A percentile compares a stretch with the other conserved stretches of the same genome.
Evolutionary conservation across 2,329 filamentous ascomycete species (phyloP).

Genomic region (Rhynchosporium secalis): DNA sequence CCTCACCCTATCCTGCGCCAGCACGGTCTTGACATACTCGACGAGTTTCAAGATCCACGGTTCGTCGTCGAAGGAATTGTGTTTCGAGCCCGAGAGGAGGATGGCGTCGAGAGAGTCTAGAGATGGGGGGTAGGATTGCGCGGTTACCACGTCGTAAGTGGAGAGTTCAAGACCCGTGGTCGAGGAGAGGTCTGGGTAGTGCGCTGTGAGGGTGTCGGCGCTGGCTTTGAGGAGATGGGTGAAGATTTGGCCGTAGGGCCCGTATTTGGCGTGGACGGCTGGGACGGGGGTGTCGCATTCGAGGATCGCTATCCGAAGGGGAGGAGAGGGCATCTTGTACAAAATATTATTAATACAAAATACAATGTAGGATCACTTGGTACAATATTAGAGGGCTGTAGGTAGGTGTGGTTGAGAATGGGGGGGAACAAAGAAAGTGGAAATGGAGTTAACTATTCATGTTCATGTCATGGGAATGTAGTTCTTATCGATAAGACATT

Average conservation of each 20-base stretch:
- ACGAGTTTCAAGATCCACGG: slow-evolving; percentile 77
- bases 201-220: slow-evolving; percentile 45
- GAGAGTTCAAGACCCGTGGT: slow-evolving; percentile 39
- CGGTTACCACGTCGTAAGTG: slow-evolving; percentile 71
- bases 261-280: slow-evolving; percentile 62
- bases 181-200: slow-evolving; percentile 42
- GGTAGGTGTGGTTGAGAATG: not conserved
- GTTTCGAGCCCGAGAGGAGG: slow-evolving; percentile 74
- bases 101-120: slow-evolving; percentile 78
- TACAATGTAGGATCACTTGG: not conserved
- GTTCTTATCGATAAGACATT: slow-evolving; percentile 5
- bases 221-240: slow-evolving; percentile 23
- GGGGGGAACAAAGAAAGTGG: not conserved
- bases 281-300: slow-evolving; percentile 81
- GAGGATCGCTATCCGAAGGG: slow-evolving; percentile 67
- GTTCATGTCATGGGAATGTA: not conserved
- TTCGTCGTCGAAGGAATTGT: slow-evolving; percentile 71
- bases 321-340: slow-evolving; percentile 33
- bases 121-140: slow-evolving; percentile 64
- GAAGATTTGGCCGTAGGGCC: slow-evolving; percentile 58
- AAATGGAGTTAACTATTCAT: not conserved
- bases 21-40: slow-evolving; percentile 60
- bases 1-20: slow-evolving; percentile 62
- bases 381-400: not conserved
- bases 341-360: too few relatives aligned